Evolutionary conservation across 768 basidiomycete species (phyloP).

Genomic region (Rhizopogon salebrosus): DNA sequence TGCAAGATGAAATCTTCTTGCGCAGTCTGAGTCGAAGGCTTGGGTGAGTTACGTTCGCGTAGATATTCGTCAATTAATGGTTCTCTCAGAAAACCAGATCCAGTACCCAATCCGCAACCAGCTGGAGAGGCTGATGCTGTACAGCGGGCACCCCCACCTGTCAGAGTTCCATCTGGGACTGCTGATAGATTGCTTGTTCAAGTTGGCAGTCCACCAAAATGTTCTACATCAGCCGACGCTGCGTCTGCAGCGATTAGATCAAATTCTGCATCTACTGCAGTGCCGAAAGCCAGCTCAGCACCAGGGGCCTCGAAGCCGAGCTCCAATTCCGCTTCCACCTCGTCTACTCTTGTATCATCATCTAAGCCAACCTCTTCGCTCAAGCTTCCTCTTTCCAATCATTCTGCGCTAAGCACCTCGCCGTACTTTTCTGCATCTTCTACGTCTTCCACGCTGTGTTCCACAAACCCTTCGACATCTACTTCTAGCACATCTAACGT

Average conservation of each 20-base stretch:
- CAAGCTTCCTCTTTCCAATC: not conserved
- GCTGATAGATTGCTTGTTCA: not conserved
- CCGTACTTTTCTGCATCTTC: slow-evolving; percentile 14
- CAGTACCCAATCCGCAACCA: slow-evolving; percentile 8
- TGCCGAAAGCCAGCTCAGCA: not conserved
- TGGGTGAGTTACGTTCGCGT: slow-evolving; percentile 44
- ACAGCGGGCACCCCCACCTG: not conserved
- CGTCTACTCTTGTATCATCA: slow-evolving; percentile 13
- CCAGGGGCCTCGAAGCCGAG: not conserved
- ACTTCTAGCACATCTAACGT: slow-evolving; percentile 4
- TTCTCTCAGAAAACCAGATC: slow-evolving; percentile 21
- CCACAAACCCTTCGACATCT: slow-evolving; percentile 19
- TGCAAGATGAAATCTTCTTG: slow-evolving; percentile 56
- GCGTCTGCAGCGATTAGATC: not conserved
- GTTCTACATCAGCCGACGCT: not conserved
- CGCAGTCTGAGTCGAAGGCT: slow-evolving; percentile 56
- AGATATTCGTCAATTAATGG: not conserved
- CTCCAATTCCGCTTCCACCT: slow-evolving; percentile 7
- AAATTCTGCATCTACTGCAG: not conserved
- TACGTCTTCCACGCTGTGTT: slow-evolving; percentile 1
- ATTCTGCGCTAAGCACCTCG: slow-evolving; percentile 5
- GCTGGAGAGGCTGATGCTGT: not conserved
- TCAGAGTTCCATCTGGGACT: not conserved
- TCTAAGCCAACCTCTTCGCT: slow-evolving; percentile 5
- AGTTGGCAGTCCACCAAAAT: not conserved